phyloP scores from a whole-genome alignment of 805 yeast genomes.

The Wickerhamiella dianesei region DNA sequence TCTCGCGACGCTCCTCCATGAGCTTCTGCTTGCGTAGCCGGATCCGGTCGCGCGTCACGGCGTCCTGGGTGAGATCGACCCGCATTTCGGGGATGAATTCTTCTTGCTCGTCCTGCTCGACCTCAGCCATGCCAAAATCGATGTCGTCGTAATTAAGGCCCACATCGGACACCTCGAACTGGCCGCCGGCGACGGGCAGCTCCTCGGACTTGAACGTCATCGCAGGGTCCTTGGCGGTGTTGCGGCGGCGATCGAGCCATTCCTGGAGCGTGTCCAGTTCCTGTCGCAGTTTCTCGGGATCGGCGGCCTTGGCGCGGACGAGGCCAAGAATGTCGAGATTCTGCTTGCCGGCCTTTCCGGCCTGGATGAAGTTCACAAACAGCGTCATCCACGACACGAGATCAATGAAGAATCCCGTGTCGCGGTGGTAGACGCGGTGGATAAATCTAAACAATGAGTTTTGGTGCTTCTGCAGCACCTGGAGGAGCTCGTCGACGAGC shows the following conservation, averaged over 20 bases:
- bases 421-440: constrained; percentile 71
- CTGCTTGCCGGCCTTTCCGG: constrained; percentile 35
- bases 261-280: constrained; percentile 32
- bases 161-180: constrained; percentile 31
- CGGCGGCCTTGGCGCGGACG: constrained; percentile 22
- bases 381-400: constrained; percentile 62
- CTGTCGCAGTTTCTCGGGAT: constrained; percentile 24
- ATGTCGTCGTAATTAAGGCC: constrained; percentile 28
- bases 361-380: constrained; percentile 48
- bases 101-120: constrained; percentile 33
- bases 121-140: constrained; percentile 38
- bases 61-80: constrained; percentile 21
- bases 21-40: constrained; percentile 18
- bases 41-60: constrained; percentile 20
- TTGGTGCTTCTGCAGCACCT: constrained; percentile 57
- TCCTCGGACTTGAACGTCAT: constrained; percentile 21
- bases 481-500: constrained; percentile 53
- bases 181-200: constrained; percentile 30
- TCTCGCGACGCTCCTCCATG: constrained; percentile 13
- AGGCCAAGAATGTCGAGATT: constrained; percentile 34
- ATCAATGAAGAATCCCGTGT: constrained; percentile 57
- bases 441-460: constrained; percentile 59
- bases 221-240: constrained; percentile 14
- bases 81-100: constrained; percentile 26
- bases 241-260: constrained; percentile 19